Percentiles rank a stretch among this genome's conserved stretches.
These are phyloP conservation scores for Byssochlamys sp. DNA, from an alignment of 2,329 filamentous ascomycete species.

Conservation along the genomic window DNA sequence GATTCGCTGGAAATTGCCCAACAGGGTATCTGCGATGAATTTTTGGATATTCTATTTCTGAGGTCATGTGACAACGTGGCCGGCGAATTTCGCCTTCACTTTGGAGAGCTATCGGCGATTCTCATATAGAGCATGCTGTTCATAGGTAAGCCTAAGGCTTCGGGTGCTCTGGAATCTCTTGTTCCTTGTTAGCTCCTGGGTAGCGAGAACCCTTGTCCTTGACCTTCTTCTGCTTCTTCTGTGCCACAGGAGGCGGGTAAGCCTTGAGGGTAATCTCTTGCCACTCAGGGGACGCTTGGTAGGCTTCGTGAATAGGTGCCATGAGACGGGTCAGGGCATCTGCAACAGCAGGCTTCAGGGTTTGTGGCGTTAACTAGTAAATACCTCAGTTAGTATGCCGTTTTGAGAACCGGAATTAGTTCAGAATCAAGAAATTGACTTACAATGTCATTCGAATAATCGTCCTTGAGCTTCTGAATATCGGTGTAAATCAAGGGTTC, in stretches of 20 bases:
- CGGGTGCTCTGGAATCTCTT: no score
- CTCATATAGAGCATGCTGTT: no score
- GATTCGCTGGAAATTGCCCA: no score
- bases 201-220: constrained; percentile 66
- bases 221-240: constrained; percentile 64
- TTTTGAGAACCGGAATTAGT: neutral
- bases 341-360: constrained; percentile 74
- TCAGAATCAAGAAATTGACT: constrained; percentile 18
- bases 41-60: no score
- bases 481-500: constrained; percentile 72
- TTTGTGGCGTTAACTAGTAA: constrained; percentile 64
- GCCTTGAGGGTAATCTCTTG: constrained; percentile 66
- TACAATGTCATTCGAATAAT: constrained; percentile 71
- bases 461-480: constrained; percentile 64
- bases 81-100: no score
- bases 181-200: constrained; percentile 28
- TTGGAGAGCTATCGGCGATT: no score
- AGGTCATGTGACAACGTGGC: no score
- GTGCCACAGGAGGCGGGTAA: constrained; percentile 62
- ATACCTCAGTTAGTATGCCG: constrained; percentile 4
- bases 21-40: no score
- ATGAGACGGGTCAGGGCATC: constrained; percentile 64
- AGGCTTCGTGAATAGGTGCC: constrained; percentile 67
- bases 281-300: constrained; percentile 64
- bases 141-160: no score